Evolutionary conservation across 352 stramenopile genomes (phyloP), one percentile per base, ranked within the genome.

Genomic region (Phytopythium oedochilum): DNA sequence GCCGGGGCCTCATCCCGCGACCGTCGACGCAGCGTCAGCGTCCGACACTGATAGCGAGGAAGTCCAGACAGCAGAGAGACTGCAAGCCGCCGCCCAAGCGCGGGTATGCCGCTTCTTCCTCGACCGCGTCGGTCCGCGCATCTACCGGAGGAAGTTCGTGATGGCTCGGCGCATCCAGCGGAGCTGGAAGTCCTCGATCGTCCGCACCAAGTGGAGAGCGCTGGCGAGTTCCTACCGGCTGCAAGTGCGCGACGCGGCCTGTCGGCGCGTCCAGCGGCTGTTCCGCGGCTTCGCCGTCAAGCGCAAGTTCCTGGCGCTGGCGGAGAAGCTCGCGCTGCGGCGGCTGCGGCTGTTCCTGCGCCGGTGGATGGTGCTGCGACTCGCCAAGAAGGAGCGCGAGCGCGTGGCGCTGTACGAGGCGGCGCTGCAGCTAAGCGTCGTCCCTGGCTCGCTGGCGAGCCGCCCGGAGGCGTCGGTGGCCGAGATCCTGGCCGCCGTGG

Each of bases 91-190:
- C 10, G 14, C 35, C 43, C 2, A 55, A 44, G 18, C 55, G 36
- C 53, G 59, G 7, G 75, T 90, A 56, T 46, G 68, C 50, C 68
- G 69, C 11, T 90, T 90, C 56, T 86, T 88, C 51, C 26, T 70
- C 6, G 53, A 65, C 2, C 61, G 55, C 40, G 77, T 88, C 14
- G 56, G 68, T 20, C 68, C 57, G 8, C 85, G 86, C 26, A 46
- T 86, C 3, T 26, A 47, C 3, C 42, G 80, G 1, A 83, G 76
- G 57, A 81, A 83, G 53, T 42, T 52, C 0, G 61, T 84, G 36
- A 87, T 90, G 77, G 55, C 57, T 28, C 45, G 64, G 1, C 71
- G 76, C 2, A 38, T 90, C 14, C 32, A 68, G 9, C 70, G 56
- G 4, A 88, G 73, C 68, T 88, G 73, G 75, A 77, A 68, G 32